Conservation (phyloP, 805 yeast genomes). For the Cyberlindnera misumaiensis region DNA sequence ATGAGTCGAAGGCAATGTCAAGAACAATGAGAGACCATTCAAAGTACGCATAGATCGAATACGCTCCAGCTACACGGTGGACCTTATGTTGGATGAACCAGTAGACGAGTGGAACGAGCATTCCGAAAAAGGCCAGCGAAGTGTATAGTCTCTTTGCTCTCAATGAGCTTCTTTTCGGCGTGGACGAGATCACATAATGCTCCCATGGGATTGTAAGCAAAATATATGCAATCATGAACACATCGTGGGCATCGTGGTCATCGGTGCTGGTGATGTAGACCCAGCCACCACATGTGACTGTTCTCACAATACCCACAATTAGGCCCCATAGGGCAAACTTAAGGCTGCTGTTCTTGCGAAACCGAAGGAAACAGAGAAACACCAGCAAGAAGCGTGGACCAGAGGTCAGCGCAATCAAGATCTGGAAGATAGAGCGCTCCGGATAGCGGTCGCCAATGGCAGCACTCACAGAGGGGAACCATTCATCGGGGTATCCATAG, state of each 20-base stretch:
- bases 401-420: slow-evolving; percentile 85
- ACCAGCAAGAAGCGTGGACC: slow-evolving; percentile 81
- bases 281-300: slow-evolving; percentile 98
- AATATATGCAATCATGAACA: slow-evolving; percentile 89
- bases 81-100: slow-evolving; percentile 92
- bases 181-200: slow-evolving; percentile 50
- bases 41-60: slow-evolving; percentile 87
- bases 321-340: slow-evolving; percentile 36
- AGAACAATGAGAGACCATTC: slow-evolving; percentile 87
- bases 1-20: slow-evolving; percentile 81
- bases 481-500: slow-evolving; percentile 92
- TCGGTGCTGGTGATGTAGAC: slow-evolving; percentile 95
- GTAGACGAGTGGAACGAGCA: slow-evolving; percentile 75
- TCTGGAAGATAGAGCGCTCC: slow-evolving; percentile 87
- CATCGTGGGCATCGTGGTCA: slow-evolving; percentile 93
- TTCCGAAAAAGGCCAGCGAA: slow-evolving; percentile 57
- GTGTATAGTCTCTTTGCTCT: slow-evolving; percentile 49
- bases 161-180: slow-evolving; percentile 37
- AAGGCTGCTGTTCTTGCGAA: slow-evolving; percentile 27
- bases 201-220: slow-evolving; percentile 92
- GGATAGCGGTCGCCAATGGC: slow-evolving; percentile 97
- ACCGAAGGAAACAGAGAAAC: slow-evolving; percentile 43
- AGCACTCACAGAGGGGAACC: slow-evolving; percentile 98
- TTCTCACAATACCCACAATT: slow-evolving; percentile 74
- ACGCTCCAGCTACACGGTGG: slow-evolving; percentile 84